Conservation (phyloP, 805 yeast species). For the Zygosaccharomyces bailii region DNA sequence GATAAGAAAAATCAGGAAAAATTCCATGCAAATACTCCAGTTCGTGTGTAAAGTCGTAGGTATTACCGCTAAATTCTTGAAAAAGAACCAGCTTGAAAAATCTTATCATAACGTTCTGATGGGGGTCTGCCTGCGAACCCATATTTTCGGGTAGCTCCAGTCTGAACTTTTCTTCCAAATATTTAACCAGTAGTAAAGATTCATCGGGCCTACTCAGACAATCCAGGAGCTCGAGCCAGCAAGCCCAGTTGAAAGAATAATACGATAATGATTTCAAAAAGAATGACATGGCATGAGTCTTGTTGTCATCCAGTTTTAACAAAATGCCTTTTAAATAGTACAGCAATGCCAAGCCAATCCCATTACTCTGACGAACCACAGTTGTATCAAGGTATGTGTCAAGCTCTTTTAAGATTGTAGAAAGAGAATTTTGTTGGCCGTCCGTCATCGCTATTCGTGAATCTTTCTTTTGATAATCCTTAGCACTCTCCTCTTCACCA, state of each 20-base stretch:
- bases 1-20: constrained; percentile 71
- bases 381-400: constrained; percentile 22
- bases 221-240: constrained; percentile 77
- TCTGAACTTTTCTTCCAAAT: constrained; percentile 33
- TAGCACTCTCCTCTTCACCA: constrained; percentile 11
- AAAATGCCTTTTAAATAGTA: constrained; percentile 70
- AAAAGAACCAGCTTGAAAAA: constrained; percentile 64
- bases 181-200: constrained; percentile 43
- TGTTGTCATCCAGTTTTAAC: constrained; percentile 54
- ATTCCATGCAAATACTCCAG: constrained; percentile 47
- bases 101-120: constrained; percentile 38
- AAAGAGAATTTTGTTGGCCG: constrained; percentile 28
- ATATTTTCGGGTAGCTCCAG: constrained; percentile 14
- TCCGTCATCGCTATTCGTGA: constrained; percentile 15
- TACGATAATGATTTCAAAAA: constrained; percentile 57
- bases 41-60: constrained; percentile 48
- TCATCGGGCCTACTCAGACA: constrained; percentile 62
- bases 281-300: constrained; percentile 54
- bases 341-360: constrained; percentile 49
- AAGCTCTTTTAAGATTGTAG: constrained; percentile 43
- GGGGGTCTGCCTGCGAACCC: constrained; percentile 16
- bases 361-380: constrained; percentile 19
- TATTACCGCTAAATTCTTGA: constrained; percentile 78
- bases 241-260: constrained; percentile 90
- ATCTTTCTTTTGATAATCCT: constrained; percentile 3